Evolutionary conservation across 371 early-diverging fungal species (phyloP).

Genomic region (Rhizopus sp.): DNA sequence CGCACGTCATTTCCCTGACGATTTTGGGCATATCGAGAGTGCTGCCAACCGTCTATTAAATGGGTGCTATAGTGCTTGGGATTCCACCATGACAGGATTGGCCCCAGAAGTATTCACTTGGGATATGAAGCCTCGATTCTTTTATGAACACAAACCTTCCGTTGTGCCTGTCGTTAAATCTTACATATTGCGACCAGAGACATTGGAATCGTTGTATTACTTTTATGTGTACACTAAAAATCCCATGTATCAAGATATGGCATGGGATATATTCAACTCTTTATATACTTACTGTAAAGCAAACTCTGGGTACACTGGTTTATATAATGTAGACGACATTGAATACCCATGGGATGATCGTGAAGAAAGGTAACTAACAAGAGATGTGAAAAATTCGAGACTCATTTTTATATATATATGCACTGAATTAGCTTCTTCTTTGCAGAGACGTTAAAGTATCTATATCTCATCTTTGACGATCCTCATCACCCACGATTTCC

Average conservation of each 20-base stretch:
- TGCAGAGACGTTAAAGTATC: conserved; percentile 95
- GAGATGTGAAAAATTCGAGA: neutral
- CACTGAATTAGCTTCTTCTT: conserved; percentile 66
- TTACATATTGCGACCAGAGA: conserved; percentile 63
- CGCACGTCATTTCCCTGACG: conserved; percentile 30
- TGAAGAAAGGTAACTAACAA: conserved; percentile 47
- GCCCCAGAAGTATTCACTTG: conserved; percentile 47
- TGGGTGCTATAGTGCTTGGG: conserved; percentile 48
- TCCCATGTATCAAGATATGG: conserved; percentile 68
- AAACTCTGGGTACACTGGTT: conserved; percentile 43
- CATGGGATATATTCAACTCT: conserved; percentile 68
- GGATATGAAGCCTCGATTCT: conserved; percentile 7
- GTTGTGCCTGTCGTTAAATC: conserved; percentile 26
- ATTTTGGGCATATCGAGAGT: conserved; percentile 24
- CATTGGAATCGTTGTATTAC: conserved; percentile 74
- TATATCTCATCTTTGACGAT: conserved; percentile 84
- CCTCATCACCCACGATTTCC: conserved; percentile 45
- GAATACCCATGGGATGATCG: conserved; percentile 42
- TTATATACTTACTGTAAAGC: conserved; percentile 44
- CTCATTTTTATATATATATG: neutral
- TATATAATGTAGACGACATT: conserved; percentile 32
- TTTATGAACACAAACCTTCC: conserved; percentile 8
- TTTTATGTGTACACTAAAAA: conserved; percentile 73
- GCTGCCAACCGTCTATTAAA: conserved; percentile 34
- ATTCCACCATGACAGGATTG: conserved; percentile 37